Base-by-base conservation (phyloP, 2,329 filamentous ascomycete species). In the Pyrenochaeta sp. region DNA sequence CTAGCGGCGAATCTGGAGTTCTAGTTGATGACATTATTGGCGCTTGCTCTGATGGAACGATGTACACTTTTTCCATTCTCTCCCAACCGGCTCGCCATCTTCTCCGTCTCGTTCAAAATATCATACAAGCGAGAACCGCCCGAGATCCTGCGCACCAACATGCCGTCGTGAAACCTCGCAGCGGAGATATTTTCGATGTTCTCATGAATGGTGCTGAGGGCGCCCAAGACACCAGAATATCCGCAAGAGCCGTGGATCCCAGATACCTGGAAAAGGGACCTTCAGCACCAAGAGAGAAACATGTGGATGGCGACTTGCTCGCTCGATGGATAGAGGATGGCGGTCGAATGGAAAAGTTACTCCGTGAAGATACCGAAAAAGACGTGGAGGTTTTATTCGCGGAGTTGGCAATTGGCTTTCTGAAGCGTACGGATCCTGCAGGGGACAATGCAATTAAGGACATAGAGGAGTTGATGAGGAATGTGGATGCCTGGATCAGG, bases 71-170 rank as follows among this genome's bases (percentile, higher is more conserved):
- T 57, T 81, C 81, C 1, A 72, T 92, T 10, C 72, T 97, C 1
- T 74, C 78, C 7, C 60, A 80, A 13, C 70, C 81, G 2, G 80
- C 86, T 6, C 88, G 87, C 82, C 78, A 79, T 6, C 75, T 96
- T 3, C 76, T 97, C 4, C 80, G 81, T 44, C 84, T 93, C 51
- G 65, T 96, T 1, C 86, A 95, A 61, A 86, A 87, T 45, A 66
- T 95, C 21, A 58, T 71, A 18, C 55, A 62, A 22, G 53, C 45
- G 7, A 62, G 63, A 32, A 36, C 41, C 6, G 46, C 34, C 3
- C 49, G 55, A 6, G 48, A 59, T 4, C 50, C 47, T 6, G 36
- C 36, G 7, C 45, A 48, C 2, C 54, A 53, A 10, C 50, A 51
- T 36, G 49, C 31, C 7, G 44, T 50, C 0, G 19, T 60, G 13